Evolutionary conservation across 305 asterid species (phyloP), one percentile per base, ranked within the genome.

Genomic region (Caryopteris hybrid): DNA sequence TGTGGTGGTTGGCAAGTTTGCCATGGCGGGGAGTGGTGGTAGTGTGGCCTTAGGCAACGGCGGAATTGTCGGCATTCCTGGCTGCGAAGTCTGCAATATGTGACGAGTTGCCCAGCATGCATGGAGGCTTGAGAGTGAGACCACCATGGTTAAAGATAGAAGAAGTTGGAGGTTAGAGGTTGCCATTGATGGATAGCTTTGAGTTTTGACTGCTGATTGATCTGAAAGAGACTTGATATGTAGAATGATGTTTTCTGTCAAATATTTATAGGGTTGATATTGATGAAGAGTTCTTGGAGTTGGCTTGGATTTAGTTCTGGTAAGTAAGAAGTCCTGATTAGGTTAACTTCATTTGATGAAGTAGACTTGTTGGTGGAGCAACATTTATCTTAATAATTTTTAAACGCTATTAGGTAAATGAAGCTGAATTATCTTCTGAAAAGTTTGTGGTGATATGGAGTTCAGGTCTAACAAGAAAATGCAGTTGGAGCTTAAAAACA

Each of bases 81-180:
- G 78, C 41, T 61, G 79, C 54, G 79, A 29, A 12, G 64, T 56
- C 64, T 78, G 83, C 59, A 69, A 0, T 20, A 75, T 65, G 64
- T 64, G 31, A 57, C 79, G 75, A 0, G 69, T 69, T 1, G 69
- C 79, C 60, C 23, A 16, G 58, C 60, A 20, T 6, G 17, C 27
- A 10, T 61, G 58, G 64, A 61, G 57, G 68, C 42, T 66, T 23
- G 77, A 71, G 43, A 76, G 47, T 46, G 80, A 54, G 58, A 61
- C 17, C 21, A 22, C 43, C 64, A 72, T 36, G 55, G 57, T 13
- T 13, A 79, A 41, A 43, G 74, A 66, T 22, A 67, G 48, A 62
- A 57, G 1, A 0, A 58, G 17, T 64, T 29, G 58, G n/a, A 59
- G 33, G 34, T 14, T 72, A 22, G 36, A 57, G 64, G 57, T 21